Percentiles rank a stretch among this genome's conserved stretches.
Conservation (phyloP, 1,284 basidiomycete species). For the Chalciporus piperatoides region DNA sequence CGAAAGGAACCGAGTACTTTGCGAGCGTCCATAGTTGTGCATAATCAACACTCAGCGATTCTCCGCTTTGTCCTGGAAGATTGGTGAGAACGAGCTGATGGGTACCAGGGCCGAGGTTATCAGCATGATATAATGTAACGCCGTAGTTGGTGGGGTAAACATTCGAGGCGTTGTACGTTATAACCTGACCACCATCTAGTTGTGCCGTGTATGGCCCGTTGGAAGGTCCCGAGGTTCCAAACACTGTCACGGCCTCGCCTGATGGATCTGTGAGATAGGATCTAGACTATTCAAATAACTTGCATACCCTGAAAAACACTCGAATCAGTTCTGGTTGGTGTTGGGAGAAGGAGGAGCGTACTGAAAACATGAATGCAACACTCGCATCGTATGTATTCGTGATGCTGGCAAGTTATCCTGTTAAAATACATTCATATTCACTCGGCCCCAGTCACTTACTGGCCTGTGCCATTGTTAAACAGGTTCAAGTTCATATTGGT, state of each 20-base stretch:
- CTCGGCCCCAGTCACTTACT: conserved; percentile 24
- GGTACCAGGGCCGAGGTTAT: conserved; percentile 26
- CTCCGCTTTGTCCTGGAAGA: conserved; percentile 19
- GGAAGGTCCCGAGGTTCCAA: conserved; percentile 24
- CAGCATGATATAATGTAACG: conserved; percentile 27
- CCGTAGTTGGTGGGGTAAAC: conserved; percentile 20
- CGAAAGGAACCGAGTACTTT: conserved; percentile 10
- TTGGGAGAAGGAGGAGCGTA: conserved; percentile 11
- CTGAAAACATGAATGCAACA: conserved; percentile 30
- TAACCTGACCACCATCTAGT: conserved; percentile 17
- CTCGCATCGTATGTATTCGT: conserved; percentile 23
- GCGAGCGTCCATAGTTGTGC: conserved; percentile 19
- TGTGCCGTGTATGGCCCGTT: conserved; percentile 24
- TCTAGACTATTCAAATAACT: neutral
- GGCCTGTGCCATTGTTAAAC: conserved; percentile 28
- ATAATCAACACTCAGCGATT: conserved; percentile 25
- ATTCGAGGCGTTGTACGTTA: conserved; percentile 23
- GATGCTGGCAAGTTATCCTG: conserved; percentile 18
- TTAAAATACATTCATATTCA: neutral
- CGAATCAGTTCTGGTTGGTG: neutral
- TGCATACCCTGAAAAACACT: conserved; percentile 17
- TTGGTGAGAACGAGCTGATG: conserved; percentile 24
- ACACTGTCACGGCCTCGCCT: conserved; percentile 29
- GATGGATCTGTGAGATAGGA: neutral
- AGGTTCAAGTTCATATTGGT: conserved; percentile 18